Evolutionary conservation across 164 flowering plant species (phyloP).

Genomic region (Pachysandra terminalis): DNA sequence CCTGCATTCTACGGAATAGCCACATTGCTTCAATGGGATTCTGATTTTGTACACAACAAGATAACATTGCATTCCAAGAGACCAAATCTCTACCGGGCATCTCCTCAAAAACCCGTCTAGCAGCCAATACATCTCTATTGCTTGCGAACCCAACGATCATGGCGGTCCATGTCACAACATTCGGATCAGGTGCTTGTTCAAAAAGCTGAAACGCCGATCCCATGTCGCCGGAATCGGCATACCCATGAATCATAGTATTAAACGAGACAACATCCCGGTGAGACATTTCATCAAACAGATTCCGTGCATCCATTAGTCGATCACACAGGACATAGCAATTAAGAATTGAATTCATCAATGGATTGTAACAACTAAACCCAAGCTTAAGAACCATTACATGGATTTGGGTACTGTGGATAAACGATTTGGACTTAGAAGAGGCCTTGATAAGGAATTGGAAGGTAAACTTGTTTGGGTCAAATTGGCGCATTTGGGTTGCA

Average conservation of each 20-base stretch:
- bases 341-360: conserved; percentile 21
- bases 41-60: conserved; percentile 19
- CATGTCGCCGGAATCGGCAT: conserved; percentile 23
- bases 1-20: conserved; percentile 21
- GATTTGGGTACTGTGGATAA: conserved; percentile 8
- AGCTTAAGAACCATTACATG: conserved; percentile 18
- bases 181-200: conserved; percentile 14
- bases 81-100: conserved; percentile 26
- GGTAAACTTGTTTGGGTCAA: conserved; percentile 16
- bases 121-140: conserved; percentile 18
- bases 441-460: conserved; percentile 29
- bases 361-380: conserved; percentile 18
- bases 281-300: conserved; percentile 23
- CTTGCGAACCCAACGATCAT: conserved; percentile 23
- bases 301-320: conserved; percentile 10
- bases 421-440: conserved; percentile 12
- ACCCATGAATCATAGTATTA: conserved; percentile 23
- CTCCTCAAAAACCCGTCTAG: conserved; percentile 21
- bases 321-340: conserved; percentile 18
- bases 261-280: conserved; percentile 23
- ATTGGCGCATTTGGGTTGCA: conserved; percentile 17
- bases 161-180: conserved; percentile 25
- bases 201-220: conserved; percentile 17
- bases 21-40: conserved; percentile 18
- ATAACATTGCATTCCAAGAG: conserved; percentile 21